Conservation (phyloP, 768 basidiomycete species). For the Podaxis carcinomalis region DNA sequence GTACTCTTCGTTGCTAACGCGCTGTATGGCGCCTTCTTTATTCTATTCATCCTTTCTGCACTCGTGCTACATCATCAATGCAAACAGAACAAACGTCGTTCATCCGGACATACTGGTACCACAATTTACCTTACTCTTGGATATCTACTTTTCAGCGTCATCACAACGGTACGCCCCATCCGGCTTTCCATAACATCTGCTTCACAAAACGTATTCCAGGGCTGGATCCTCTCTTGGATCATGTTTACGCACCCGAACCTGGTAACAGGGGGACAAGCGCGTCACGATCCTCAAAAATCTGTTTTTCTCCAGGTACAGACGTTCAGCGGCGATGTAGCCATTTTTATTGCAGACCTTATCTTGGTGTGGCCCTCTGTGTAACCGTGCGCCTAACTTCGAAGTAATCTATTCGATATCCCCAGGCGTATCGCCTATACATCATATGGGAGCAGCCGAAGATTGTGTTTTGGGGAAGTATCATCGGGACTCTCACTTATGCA, state of each 20-base stretch:
- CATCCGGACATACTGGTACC: background rate
- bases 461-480: background rate
- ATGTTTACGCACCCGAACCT: background rate
- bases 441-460: background rate
- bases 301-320: background rate
- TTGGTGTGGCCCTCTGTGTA: background rate
- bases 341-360: constrained; percentile 1
- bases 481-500: background rate
- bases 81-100: background rate
- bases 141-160: background rate
- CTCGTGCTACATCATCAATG: constrained; percentile 1
- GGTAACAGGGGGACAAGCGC: background rate
- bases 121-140: background rate
- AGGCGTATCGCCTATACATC: constrained; percentile 4
- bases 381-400: background rate
- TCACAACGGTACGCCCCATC: background rate
- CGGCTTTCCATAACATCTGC: background rate
- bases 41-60: background rate
- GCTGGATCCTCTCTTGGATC: background rate
- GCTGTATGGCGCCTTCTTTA: background rate
- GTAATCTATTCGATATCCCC: background rate
- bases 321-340: background rate
- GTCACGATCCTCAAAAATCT: background rate
- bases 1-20: background rate
- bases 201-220: background rate